Base-by-base conservation (phyloP, 352 stramenopile genomes). In the Phytopythium litorale region DNA sequence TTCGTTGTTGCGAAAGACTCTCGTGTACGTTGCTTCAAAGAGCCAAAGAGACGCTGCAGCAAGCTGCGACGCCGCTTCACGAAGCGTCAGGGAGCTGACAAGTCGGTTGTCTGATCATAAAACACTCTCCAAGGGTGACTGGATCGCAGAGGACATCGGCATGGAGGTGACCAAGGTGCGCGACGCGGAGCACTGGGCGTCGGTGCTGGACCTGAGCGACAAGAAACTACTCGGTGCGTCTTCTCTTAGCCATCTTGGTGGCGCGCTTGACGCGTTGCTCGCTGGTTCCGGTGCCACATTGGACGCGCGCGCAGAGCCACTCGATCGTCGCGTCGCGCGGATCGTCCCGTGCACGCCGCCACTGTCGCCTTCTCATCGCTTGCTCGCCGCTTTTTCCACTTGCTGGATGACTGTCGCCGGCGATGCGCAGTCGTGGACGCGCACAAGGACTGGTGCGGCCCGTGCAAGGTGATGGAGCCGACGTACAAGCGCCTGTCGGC, bases 401-500 rank as follows among this genome's bases (percentile, higher is more conserved):
- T n/a, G 37, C 37, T 40, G 35, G 35, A 15, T 40, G 11, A 42
- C 16, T 5, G 15, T 3, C 28, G 9, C 9, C 37, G 21, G 21
- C 25, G 25, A 18, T 16, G 48, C 48, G 9, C 48, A 88, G 79
- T 89, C 70, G 79, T 89, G 21, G 79, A 88, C 57, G 72, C 74
- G 18, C 76, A 89, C 67, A 91, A 88, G 58, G 75, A 87, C 50
- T 91, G 79, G 81, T 88, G 81, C 51, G 78, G 78, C 5, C 77
- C 79, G 16, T 91, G 81, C 61, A 91, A 90, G 70, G 86, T 91
- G 60, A 79, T 89, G 59, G 79, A 91, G 66, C 79, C 75, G 33
- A 88, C 81, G 54, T 91, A 91, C 68, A 91, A 89, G 60, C 72
- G 79, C 30, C 68, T 89, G 53, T 63, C 54, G 15, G 65, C 72